Base-by-base conservation (phyloP, 2,329 filamentous ascomycete species). In the Fusarium burgessii region DNA sequence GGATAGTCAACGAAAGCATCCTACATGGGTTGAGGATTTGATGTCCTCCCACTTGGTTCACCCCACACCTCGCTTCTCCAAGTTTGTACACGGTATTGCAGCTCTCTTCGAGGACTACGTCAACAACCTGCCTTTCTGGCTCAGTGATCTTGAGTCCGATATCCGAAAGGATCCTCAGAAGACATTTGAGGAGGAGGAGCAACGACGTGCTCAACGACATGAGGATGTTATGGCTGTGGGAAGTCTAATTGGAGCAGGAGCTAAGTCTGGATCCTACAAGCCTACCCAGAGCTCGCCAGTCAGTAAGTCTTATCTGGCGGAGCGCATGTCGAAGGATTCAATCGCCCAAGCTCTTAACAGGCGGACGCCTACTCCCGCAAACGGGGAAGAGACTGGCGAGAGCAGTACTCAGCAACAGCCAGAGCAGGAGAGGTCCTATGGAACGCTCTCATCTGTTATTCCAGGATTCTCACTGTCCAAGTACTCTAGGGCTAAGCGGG, bases 111-210 rank as follows among this genome's bases (percentile, higher is more conserved):
- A 98, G 77, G 94, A 99, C 80, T 90, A 97, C 77, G 95, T 99
- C 80, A 98, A 98, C 82, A 95, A 90, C 69, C 90, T 98, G 77
- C 96, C 96, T 17, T 98, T 98, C 84, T 99, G 96, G 96, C 88
- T 98, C 36, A 92, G 92, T 76, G 93, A 97, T 69, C 87, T 98
- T 45, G 95, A 98, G 78, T 93, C 89, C 35, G 96, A 99, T 78
- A 99, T 99, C 78, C 91, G 95, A 73, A 94, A 93, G 78, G 95
- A 98, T 78, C 96, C 96, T 0, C 93, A 96, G 79, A 88, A 89
- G 69, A 95, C 95, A 0, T 98, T 97, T 78, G 92, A 97, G 71
- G 92, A 96, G 76, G 95, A 98, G 80, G 94, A 97, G 79, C 91
- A 95, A 80, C 90, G 92, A 63, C 91, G 92, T 65, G 92, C 92